phyloP scores from a whole-genome alignment of 371 early-diverging fungal species.

The Apophysomyces sp. region DNA sequence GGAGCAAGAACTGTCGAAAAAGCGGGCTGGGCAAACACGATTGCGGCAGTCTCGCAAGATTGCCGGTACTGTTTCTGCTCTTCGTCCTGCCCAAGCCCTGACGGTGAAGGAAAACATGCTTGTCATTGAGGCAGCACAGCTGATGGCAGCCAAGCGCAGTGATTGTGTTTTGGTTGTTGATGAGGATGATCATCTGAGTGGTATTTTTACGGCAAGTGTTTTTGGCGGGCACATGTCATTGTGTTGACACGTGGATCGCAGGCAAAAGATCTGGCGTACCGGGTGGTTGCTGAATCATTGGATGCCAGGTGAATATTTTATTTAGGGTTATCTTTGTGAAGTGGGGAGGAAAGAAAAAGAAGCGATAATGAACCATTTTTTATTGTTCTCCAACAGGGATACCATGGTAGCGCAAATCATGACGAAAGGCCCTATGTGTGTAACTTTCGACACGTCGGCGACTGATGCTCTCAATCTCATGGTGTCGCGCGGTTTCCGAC shows the following conservation, averaged over 20 bases:
- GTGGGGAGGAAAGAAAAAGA: not conserved
- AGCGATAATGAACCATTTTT: not conserved
- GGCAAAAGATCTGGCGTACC: conserved; percentile 53
- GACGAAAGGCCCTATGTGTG: conserved; percentile 91
- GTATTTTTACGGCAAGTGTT: conserved; percentile 82
- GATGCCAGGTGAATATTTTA: conserved; percentile 40
- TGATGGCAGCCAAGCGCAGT: conserved; percentile 94
- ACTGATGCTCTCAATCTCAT: conserved; percentile 94
- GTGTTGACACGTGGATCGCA: conserved; percentile 8
- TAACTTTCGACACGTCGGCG: conserved; percentile 76
- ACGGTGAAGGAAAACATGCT: conserved; percentile 82
- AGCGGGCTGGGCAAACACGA: conserved; percentile 37
- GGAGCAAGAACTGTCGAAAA: conserved; percentile 67
- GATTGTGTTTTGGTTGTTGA: conserved; percentile 90
- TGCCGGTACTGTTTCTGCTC: conserved; percentile 83
- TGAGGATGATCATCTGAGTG: conserved; percentile 82
- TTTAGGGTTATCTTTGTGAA: too few relatives aligned
- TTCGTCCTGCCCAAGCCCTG: conserved; percentile 81
- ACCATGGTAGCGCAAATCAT: conserved; percentile 90
- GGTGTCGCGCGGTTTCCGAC: conserved; percentile 95
- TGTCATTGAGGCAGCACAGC: conserved; percentile 88
- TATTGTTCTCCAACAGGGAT: conserved; percentile 23
- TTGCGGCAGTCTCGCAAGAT: conserved; percentile 43
- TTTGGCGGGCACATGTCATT: not conserved
- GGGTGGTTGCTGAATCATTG: conserved; percentile 46